A percentile compares a stretch with the other conserved stretches of the same genome.
Conservation (phyloP, 1,284 basidiomycete species). For the Filobasidium uniguttulatum region DNA sequence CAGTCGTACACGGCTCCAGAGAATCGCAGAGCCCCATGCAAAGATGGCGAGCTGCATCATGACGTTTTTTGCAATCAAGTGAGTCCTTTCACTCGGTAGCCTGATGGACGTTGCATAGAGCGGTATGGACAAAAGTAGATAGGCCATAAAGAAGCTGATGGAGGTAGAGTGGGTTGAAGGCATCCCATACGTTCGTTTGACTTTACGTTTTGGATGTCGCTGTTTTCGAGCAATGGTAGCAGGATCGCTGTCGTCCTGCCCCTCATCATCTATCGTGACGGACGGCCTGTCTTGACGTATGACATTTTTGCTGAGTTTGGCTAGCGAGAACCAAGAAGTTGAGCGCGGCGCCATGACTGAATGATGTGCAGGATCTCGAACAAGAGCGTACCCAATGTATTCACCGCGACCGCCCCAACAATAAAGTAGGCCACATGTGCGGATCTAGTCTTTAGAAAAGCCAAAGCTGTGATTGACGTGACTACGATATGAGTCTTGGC, state of each 20-base stretch:
- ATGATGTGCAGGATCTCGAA: no score
- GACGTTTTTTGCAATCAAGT: no score
- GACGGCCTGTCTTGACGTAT: conserved; percentile 12
- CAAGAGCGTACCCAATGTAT: background rate
- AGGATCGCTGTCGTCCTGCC: background rate
- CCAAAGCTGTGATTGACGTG: conserved; percentile 45
- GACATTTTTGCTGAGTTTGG: conserved; percentile 18
- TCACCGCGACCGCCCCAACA: conserved; percentile 49
- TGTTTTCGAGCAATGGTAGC: background rate
- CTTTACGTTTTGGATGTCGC: conserved; percentile 4
- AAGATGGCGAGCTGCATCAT: conserved; percentile 8
- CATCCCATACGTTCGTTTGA: conserved; percentile 49
- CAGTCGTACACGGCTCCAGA: conserved; percentile 58
- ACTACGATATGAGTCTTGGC: conserved; percentile 41
- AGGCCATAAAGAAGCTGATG: conserved; percentile 57
- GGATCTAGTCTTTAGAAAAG: conserved; percentile 53
- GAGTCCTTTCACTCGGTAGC: no score
- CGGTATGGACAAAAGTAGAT: conserved; percentile 48
- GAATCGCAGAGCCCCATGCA: conserved; percentile 44
- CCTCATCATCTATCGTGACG: conserved; percentile 17
- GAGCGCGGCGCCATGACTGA: no score
- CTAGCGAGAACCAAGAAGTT: conserved; percentile 22
- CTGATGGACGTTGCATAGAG: conserved; percentile 30
- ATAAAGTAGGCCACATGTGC: conserved; percentile 55
- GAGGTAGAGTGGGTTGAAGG: conserved; percentile 73